Evolutionary conservation across 306 rosid genomes (phyloP).

Genomic region (Sesbania bispinosa): DNA sequence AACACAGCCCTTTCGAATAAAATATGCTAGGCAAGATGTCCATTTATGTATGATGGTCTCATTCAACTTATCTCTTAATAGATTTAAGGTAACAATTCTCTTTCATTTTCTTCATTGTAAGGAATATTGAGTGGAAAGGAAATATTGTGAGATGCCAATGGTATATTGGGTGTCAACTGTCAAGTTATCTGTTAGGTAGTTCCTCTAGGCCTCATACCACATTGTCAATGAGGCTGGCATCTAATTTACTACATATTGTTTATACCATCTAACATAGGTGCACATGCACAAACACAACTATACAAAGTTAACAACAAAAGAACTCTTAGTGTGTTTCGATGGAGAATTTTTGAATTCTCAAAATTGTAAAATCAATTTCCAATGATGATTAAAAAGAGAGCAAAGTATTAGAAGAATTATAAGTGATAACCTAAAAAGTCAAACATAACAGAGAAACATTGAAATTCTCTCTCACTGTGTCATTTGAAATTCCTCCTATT

Average conservation of each 20-base stretch:
- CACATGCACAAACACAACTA: too few relatives aligned
- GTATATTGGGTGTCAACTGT: not conserved
- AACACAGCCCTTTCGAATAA: conserved; percentile 82
- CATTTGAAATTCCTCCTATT: too few relatives aligned
- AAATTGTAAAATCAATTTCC: too few relatives aligned
- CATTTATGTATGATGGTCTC: conserved; percentile 79
- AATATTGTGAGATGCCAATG: not conserved
- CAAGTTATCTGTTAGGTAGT: not conserved
- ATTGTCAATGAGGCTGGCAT: not conserved
- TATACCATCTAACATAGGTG: too few relatives aligned
- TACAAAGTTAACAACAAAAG: too few relatives aligned
- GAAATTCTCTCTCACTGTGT: too few relatives aligned
- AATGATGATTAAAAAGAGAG: too few relatives aligned
- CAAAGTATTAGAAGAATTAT: too few relatives aligned
- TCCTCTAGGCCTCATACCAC: not conserved
- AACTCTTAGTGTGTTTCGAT: too few relatives aligned
- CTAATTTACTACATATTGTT: not conserved
- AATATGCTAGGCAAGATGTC: conserved; percentile 84
- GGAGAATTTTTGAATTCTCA: too few relatives aligned
- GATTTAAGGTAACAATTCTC: conserved; percentile 55
- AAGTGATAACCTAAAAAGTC: too few relatives aligned
- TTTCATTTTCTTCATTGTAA: conserved; percentile 1
- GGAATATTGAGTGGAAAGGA: not conserved
- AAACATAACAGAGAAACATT: too few relatives aligned
- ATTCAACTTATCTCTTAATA: conserved; percentile 56